Evolutionary conservation across 805 yeast species (phyloP).

Genomic region (Teunomyces gatunensis): DNA sequence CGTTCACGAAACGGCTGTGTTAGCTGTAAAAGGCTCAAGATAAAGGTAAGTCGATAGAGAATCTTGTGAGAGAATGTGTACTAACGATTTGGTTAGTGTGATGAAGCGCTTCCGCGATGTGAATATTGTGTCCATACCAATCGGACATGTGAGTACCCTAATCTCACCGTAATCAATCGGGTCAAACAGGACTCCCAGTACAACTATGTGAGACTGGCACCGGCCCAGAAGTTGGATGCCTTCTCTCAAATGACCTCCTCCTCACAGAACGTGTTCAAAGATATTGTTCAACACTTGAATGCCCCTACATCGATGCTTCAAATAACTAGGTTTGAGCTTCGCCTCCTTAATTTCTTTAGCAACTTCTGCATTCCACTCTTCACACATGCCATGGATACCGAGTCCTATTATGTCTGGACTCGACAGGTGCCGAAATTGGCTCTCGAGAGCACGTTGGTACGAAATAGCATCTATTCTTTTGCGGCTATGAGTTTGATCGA

Average conservation of each 20-base stretch:
- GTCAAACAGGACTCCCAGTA: too few species aligned
- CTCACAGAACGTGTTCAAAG: neutral
- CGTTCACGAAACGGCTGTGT: slow-evolving; percentile 27
- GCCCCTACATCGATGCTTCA: slow-evolving; percentile 17
- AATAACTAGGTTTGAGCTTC: slow-evolving; percentile 21
- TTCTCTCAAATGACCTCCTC: neutral
- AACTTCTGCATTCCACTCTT: slow-evolving; percentile 25
- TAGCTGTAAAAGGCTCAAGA: slow-evolving; percentile 29
- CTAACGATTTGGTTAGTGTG: slow-evolving; percentile 23
- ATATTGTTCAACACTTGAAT: slow-evolving; percentile 6
- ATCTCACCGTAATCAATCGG: neutral
- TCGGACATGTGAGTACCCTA: slow-evolving; percentile 15
- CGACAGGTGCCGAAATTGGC: slow-evolving; percentile 23
- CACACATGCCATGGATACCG: slow-evolving; percentile 19
- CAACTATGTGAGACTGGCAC: too few species aligned
- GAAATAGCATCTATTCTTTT: slow-evolving; percentile 24
- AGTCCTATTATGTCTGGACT: slow-evolving; percentile 24
- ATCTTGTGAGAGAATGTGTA: too few species aligned
- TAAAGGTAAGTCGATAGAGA: slow-evolving; percentile 23
- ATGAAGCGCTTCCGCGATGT: slow-evolving; percentile 29
- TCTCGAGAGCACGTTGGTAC: slow-evolving; percentile 20
- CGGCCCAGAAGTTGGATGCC: slow-evolving; percentile 13
- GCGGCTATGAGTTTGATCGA: slow-evolving; percentile 13
- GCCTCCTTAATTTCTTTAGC: slow-evolving; percentile 28
- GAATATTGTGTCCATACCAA: slow-evolving; percentile 31